Percentiles rank a stretch among this genome's conserved stretches.
Conservation (phyloP, 352 stramenopile genomes). For the Phytopythium boreale region DNA sequence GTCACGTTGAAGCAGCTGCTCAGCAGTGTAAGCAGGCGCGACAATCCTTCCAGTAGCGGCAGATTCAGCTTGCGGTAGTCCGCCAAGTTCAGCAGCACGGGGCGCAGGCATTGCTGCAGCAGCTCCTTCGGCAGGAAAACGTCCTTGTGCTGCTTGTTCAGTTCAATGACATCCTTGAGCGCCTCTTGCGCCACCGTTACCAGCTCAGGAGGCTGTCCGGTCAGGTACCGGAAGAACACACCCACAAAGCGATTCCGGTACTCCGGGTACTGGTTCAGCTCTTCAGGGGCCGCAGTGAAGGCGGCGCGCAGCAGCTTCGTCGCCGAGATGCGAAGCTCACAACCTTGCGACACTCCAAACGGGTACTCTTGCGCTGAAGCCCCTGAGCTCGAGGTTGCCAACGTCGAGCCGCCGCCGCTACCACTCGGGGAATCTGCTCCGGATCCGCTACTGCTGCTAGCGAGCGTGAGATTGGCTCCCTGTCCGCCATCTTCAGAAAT, state of each 20-base stretch:
- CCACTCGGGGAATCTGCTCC: constrained; percentile 12
- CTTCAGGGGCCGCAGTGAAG: constrained; percentile 76
- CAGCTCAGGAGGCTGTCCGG: constrained; percentile 73
- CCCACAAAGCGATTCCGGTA: constrained; percentile 84
- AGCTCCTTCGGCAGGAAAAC: constrained; percentile 93
- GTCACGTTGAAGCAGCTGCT: constrained; percentile 98
- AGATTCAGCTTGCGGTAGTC: constrained; percentile 97
- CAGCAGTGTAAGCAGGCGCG: constrained; percentile 91
- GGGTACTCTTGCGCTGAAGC: constrained; percentile 83
- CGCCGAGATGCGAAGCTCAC: constrained; percentile 82
- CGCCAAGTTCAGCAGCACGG: constrained; percentile 95
- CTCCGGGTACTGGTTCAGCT: constrained; percentile 85
- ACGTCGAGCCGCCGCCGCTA: background rate
- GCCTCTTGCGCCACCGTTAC: constrained; percentile 79
- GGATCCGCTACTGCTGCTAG: constrained; percentile 23
- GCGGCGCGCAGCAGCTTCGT: constrained; percentile 86
- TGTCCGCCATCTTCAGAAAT: constrained; percentile 67
- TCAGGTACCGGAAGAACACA: constrained; percentile 91
- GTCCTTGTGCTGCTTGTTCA: constrained; percentile 88
- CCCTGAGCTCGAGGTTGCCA: constrained; percentile 19
- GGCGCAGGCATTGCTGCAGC: constrained; percentile 94
- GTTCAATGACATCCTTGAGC: constrained; percentile 75
- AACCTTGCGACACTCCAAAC: constrained; percentile 79
- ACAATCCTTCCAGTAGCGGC: constrained; percentile 92
- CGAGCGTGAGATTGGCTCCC: background rate